Percentiles rank a stretch among this genome's conserved stretches.
Evolutionary conservation across 352 stramenopile species (phyloP).

Genomic region (Thalassiosira delicatula): DNA sequence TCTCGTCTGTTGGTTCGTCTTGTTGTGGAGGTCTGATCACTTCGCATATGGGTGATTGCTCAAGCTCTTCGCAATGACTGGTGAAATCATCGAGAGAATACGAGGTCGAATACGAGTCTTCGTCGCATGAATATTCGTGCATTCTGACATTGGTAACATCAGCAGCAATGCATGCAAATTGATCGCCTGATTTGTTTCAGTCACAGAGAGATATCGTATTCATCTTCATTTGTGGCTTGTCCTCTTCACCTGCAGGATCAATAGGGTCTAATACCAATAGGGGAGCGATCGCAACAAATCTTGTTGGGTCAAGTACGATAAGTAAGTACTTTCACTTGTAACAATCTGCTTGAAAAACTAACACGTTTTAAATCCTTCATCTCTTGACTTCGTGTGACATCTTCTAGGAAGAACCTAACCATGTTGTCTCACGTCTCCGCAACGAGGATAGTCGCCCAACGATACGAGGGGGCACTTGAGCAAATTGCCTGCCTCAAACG

Average conservation of each 20-base stretch:
- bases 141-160: constrained; percentile 10
- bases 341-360: no score
- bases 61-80: constrained; percentile 18
- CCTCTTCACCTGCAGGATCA: no score
- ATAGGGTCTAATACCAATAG: no score
- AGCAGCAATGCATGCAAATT: constrained; percentile 1
- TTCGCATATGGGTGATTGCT: constrained; percentile 15
- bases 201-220: no score
- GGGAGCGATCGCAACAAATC: no score
- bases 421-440: constrained; percentile 5
- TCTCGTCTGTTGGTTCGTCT: constrained; percentile 7
- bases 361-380: no score
- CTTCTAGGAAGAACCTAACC: no score
- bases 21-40: background rate
- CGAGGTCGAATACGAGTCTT: constrained; percentile 13
- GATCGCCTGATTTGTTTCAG: no score
- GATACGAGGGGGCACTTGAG: constrained; percentile 39
- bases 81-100: constrained; percentile 34
- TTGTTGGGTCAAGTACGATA: no score
- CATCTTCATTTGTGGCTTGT: no score
- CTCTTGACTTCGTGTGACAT: no score
- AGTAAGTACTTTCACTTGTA: no score
- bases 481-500: constrained; percentile 27
- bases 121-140: constrained; percentile 1
- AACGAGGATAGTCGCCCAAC: constrained; percentile 35